These are phyloP conservation scores for Mrakia gelida DNA, from an alignment of 768 basidiomycete species.

Conservation along the genomic window DNA sequence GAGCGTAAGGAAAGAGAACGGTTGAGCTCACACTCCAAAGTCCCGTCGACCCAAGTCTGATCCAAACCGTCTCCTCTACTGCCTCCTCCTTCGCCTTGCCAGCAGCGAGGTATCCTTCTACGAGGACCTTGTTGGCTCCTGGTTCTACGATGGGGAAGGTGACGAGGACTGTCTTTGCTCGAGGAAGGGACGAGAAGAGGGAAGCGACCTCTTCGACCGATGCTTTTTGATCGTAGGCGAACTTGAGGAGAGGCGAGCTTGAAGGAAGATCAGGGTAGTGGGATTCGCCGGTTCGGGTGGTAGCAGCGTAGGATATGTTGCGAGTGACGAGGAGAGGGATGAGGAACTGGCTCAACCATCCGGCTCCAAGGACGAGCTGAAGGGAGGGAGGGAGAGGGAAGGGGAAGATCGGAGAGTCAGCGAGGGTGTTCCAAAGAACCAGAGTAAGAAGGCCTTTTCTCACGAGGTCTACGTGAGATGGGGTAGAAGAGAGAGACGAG, in stretches of 20 bases:
- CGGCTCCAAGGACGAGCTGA: constrained; percentile 59
- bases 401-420: constrained; percentile 5
- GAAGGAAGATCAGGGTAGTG: constrained; percentile 19
- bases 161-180: constrained; percentile 56
- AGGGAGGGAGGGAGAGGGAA: no score
- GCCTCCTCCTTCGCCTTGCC: constrained; percentile 28
- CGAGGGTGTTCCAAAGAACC: not conserved
- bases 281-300: constrained; percentile 52
- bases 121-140: constrained; percentile 53
- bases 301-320: constrained; percentile 52
- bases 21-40: constrained; percentile 56
- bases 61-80: constrained; percentile 47
- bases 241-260: not conserved
- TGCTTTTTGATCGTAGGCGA: constrained; percentile 4
- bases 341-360: constrained; percentile 63
- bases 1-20: not conserved
- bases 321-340: constrained; percentile 52
- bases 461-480: constrained; percentile 7
- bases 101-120: constrained; percentile 50
- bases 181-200: constrained; percentile 46
- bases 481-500: not conserved
- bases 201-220: not conserved
- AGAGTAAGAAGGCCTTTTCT: not conserved
- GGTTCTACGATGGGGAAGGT: constrained; percentile 38
- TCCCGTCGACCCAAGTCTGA: constrained; percentile 60